Evolutionary conservation across 2,329 filamentous ascomycete genomes (phyloP), one percentile per base, ranked within the genome.

Genomic region (Sporothrix luriei): DNA sequence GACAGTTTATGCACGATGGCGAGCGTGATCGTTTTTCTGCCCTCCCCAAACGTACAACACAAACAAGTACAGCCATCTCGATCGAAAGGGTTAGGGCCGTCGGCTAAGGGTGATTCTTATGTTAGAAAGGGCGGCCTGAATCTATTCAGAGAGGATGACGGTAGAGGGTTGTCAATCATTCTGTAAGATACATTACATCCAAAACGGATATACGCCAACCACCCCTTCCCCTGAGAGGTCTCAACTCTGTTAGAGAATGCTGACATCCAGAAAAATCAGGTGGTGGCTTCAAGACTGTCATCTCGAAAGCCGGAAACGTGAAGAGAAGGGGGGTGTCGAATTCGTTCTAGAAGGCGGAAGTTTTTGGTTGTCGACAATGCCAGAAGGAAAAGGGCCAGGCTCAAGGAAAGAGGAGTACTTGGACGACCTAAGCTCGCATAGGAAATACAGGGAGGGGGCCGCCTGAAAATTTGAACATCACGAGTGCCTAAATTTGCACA

Each of bases 401-500:
- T 43, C 40, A 3, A 46, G 29, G 6, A 33, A 33, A 14, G 16
- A 65, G 24, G n/a, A 40, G 19, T n/a, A 57, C 26, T 16, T 33
- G 29, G 54, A 38, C 57, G 24, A 14, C 16, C 48, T 49, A 21
- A 19, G 19, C 57, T 46, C 57, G 57, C 57, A 24, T 62, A 46
- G 48, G 62, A 29, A 29, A 51, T 51, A 65, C 62, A 66, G 62
- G 62, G 46, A 66, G 26, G 62, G 48, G 62, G 16, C 48, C 29
- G 62, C 62, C 48, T 52, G 64, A 66, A 66, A 66, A 66, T 66
- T 66, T 66, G 48, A 66, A 14, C 64, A 66, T 66, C 64, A 66
- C 64, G 64, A 54, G 64, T 33, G 48, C 64, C 49, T 5, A 13
- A 55, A 21, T 65, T 51, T 51, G 57, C 57, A 65, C 46, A 10